These are phyloP conservation scores for Candida nonsorbophila DNA, from an alignment of 805 yeast species.

Conservation along the genomic window DNA sequence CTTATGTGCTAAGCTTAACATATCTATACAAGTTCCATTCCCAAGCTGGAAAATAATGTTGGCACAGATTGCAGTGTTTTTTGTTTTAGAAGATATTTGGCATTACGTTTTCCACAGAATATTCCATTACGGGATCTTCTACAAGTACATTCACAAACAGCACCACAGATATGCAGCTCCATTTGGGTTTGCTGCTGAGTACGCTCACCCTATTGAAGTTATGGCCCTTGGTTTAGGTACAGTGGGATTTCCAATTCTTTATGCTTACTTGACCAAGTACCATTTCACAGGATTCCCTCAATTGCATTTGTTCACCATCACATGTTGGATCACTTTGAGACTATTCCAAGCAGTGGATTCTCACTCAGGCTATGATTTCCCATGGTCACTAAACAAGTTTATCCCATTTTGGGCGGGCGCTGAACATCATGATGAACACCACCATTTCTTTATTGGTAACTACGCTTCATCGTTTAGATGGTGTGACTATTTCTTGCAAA, in stretches of 20 bases:
- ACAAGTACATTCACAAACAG: conserved; percentile 92
- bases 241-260: conserved; percentile 87
- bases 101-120: conserved; percentile 94
- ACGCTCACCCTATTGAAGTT: conserved; percentile 95
- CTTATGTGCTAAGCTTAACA: conserved; percentile 75
- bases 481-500: conserved; percentile 85
- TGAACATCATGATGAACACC: conserved; percentile 96
- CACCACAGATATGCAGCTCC: conserved; percentile 99
- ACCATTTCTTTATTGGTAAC: conserved; percentile 91
- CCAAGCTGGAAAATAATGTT: conserved; percentile 58
- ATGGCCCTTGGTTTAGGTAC: conserved; percentile 90
- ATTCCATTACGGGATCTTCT: conserved; percentile 83
- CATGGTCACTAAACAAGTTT: conserved; percentile 90
- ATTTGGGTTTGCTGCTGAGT: conserved; percentile 94
- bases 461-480: conserved; percentile 93
- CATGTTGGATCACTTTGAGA: conserved; percentile 82
- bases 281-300: conserved; percentile 16
- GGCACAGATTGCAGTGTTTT: conserved; percentile 69
- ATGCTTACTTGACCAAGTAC: conserved; percentile 64
- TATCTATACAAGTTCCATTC: conserved; percentile 77
- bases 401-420: conserved; percentile 98
- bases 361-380: conserved; percentile 97
- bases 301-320: conserved; percentile 85
- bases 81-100: conserved; percentile 90
- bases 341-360: conserved; percentile 96